Conservation (phyloP, 202 grass and related monocot genomes). For the Brachypodium distachyon region DNA sequence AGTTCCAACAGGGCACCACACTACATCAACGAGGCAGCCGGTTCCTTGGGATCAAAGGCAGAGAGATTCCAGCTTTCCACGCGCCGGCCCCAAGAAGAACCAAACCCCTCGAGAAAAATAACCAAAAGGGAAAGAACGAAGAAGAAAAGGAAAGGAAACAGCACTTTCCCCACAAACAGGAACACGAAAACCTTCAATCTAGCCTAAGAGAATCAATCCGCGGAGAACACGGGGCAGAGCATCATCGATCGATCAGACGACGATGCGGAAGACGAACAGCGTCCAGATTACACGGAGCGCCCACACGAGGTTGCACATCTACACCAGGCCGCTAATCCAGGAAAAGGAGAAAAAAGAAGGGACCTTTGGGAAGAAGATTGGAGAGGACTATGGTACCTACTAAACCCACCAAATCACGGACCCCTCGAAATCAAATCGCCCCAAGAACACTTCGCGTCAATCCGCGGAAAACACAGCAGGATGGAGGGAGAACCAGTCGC, state of each 20-base stretch:
- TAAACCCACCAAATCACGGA: background rate
- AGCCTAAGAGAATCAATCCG: background rate
- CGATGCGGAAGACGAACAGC: constrained; percentile 14
- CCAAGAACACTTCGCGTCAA: background rate
- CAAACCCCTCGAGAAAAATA: background rate
- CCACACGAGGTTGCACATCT: constrained; percentile 48
- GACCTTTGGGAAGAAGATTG: no score
- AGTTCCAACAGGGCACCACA: background rate
- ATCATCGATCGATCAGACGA: constrained; percentile 13
- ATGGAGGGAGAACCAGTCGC: background rate
- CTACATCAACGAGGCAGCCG: background rate
- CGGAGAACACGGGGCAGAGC: background rate
- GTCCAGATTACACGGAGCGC: constrained; percentile 36
- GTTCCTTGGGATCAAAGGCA: constrained; percentile 24
- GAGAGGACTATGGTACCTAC: background rate
- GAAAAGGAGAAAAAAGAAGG: background rate
- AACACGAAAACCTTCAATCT: background rate
- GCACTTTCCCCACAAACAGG: background rate
- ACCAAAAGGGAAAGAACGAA: no score
- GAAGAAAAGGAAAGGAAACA: background rate
- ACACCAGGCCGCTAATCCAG: background rate
- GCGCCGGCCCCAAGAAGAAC: background rate
- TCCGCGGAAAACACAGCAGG: background rate
- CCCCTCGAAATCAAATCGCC: background rate
- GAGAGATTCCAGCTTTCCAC: background rate